Evolutionary conservation across 2,329 filamentous ascomycete species (phyloP), one percentile per base, ranked within the genome.

Genomic region (Fusarium equiseti): DNA sequence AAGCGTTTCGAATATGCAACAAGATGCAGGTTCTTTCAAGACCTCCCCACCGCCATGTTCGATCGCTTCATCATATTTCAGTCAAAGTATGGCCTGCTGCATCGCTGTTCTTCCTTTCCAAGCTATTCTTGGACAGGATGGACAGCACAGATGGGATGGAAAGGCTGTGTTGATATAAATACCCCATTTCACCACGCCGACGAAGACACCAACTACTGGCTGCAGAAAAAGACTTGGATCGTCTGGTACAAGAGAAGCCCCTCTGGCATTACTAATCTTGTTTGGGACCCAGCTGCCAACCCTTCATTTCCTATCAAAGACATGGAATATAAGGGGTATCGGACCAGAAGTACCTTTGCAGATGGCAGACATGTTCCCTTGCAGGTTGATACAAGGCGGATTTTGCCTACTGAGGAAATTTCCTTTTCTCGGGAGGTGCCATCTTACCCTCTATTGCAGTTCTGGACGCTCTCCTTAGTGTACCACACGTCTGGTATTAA

Each of bases 111-210:
- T 12, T 31, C 31, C 8, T 66, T 69, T 50, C 66, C 68, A 16
- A 66, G 65, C 24, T 69, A 71, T 32, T 62, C 66, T 0, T 71
- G 66, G 68, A 49, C 42, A 3, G 68, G 68, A 0, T 71, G 62
- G 68, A 38, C 32, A 11, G 32, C 1, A 18, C 16, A 11, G 32
- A 18, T 38, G 32, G 32, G 32, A 38, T 2, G 9, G 32, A 45
- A 45, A 4, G 68, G 66, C 1, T 4, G 3, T n/a, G 38, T 52
- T 20, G 8, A 26, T 13, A 9, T 45, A 7, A 2, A 38, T 10
- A 38, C 5, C 32, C 32, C 16, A 11, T 18, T 27, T 13, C 20
- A 6, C 13, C 9, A 6, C 2, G 9, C 3, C 8, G 7, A n/a
- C 13, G 10, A 22, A 9, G 2, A 12, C 26, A 20, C 8, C 13